phyloP scores from a whole-genome alignment of 352 stramenopile species.

The Pythium utonaiense region DNA sequence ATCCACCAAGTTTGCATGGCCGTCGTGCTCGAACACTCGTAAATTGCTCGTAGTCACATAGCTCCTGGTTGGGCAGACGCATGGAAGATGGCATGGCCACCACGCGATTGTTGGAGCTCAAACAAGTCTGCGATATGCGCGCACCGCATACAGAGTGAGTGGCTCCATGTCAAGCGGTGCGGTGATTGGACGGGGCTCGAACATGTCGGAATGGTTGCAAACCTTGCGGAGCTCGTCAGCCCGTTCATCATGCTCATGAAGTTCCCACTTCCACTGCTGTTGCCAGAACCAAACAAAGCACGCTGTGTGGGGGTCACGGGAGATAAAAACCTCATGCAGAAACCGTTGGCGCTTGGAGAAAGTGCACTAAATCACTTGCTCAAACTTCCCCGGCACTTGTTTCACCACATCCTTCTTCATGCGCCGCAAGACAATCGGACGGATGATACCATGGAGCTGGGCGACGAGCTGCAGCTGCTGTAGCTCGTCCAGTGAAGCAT shows the following conservation, averaged over 20 bases:
- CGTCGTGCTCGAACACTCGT: too few species aligned
- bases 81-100: too few species aligned
- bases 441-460: conserved; percentile 79
- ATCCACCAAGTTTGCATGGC: too few species aligned
- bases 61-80: too few species aligned
- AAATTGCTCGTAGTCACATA: too few species aligned
- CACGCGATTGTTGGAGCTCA: too few species aligned
- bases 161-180: too few species aligned
- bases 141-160: too few species aligned
- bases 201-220: conserved; percentile 88
- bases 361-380: conserved; percentile 85
- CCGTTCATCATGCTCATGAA: conserved; percentile 88
- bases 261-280: too few species aligned
- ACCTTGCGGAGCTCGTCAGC: conserved; percentile 87
- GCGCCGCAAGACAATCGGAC: conserved; percentile 79
- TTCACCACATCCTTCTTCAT: conserved; percentile 87
- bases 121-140: too few species aligned
- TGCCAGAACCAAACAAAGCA: conserved; percentile 78
- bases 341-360: conserved; percentile 88
- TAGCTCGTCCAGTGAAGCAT: conserved; percentile 82
- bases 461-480: conserved; percentile 90
- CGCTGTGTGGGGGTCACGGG: conserved; percentile 81
- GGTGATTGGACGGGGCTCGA: too few species aligned
- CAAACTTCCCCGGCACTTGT: conserved; percentile 84
- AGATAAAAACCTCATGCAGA: conserved; percentile 65